Conservation (phyloP, 2,329 filamentous ascomycete species). For the Pleoardoris graminearum region DNA sequence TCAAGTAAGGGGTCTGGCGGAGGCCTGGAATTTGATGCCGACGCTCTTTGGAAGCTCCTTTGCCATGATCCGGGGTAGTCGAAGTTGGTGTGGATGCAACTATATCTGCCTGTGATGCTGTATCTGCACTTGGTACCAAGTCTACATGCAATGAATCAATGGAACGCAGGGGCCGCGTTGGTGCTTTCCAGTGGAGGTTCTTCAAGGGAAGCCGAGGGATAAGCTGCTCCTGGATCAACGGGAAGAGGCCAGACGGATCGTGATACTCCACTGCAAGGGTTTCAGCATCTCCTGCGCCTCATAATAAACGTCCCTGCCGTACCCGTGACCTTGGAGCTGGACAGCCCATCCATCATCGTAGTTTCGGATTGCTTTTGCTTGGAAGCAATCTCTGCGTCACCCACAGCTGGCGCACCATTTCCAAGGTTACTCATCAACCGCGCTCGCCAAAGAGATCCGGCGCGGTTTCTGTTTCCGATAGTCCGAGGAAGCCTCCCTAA, state of each 20-base stretch:
- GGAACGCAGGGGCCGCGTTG: conserved; percentile 84
- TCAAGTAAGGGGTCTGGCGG: conserved; percentile 90
- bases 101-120: conserved; percentile 43
- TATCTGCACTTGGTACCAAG: conserved; percentile 66
- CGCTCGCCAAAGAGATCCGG: conserved; percentile 12
- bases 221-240: conserved; percentile 76
- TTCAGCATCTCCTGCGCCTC: conserved; percentile 21
- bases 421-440: conserved; percentile 43
- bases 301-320: conserved; percentile 13
- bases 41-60: conserved; percentile 55
- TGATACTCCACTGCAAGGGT: conserved; percentile 80
- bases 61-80: conserved; percentile 32
- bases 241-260: conserved; percentile 88
- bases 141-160: conserved; percentile 93
- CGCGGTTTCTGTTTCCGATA: conserved; percentile 9
- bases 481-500: conserved; percentile 22
- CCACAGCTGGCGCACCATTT: conserved; percentile 44
- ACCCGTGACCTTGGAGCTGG: conserved; percentile 58
- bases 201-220: conserved; percentile 79
- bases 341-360: conserved; percentile 47
- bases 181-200: conserved; percentile 97
- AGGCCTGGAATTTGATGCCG: conserved; percentile 95
- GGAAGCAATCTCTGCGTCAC: conserved; percentile 41
- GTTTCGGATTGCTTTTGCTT: conserved; percentile 32
- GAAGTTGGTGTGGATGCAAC: conserved; percentile 25